Evolutionary conservation across 83 land plant genomes (phyloP).

Genomic region (Larix sibirica): DNA sequence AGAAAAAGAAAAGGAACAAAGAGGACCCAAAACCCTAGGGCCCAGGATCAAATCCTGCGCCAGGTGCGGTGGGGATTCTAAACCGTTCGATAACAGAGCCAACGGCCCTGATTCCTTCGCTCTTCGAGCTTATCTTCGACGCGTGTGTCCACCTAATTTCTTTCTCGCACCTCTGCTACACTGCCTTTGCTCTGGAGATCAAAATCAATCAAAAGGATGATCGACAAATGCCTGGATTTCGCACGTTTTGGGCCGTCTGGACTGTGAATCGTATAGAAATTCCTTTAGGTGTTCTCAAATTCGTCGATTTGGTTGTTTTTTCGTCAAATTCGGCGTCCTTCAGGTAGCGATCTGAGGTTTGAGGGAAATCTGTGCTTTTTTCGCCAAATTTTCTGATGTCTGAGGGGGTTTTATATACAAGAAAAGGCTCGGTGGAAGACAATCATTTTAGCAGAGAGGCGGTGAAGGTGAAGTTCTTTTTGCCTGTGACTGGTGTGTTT

Average conservation of each 20-base stretch:
- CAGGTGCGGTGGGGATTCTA: neutral
- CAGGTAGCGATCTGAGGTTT: neutral
- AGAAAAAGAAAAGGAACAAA: neutral
- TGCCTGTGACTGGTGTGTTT: neutral
- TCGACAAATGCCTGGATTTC: neutral
- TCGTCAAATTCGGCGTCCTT: neutral
- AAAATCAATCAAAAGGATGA: neutral
- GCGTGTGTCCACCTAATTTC: neutral
- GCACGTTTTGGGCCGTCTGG: no score
- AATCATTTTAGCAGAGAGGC: no score
- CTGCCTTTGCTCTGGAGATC: no score
- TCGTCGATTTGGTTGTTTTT: neutral
- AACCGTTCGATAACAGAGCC: neutral
- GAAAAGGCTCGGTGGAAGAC: no score
- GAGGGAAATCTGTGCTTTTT: neutral
- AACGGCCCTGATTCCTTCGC: neutral
- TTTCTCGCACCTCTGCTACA: neutral
- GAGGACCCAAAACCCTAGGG: slow-evolving; percentile 5
- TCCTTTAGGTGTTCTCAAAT: neutral
- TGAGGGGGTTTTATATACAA: neutral
- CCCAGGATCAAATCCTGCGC: neutral
- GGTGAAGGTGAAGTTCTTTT: no score
- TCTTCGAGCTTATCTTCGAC: slow-evolving; percentile 12
- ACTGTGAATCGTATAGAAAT: neutral
- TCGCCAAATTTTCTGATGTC: neutral